phyloP scores from a whole-genome alignment of 108 stramenopile genomes.

The Asterionellopsis glacialis region DNA sequence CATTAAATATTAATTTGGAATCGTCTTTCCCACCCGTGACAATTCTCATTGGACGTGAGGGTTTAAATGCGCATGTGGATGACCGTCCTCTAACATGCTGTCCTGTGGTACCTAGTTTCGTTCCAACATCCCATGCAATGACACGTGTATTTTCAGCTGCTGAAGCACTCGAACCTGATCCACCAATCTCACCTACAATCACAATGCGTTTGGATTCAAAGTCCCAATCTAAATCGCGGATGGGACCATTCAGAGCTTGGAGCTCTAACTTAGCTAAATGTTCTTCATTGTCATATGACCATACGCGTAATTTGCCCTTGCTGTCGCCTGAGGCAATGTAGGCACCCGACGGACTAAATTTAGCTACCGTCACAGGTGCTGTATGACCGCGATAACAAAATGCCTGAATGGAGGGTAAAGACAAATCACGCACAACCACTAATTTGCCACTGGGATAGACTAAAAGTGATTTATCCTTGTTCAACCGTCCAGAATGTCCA shows the following conservation, averaged over 20 bases:
- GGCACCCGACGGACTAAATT: slow-evolving; percentile 81
- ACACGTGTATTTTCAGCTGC: slow-evolving; percentile 35
- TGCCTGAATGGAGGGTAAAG: slow-evolving; percentile 7
- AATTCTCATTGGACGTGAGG: slow-evolving; percentile 79
- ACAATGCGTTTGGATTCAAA: slow-evolving; percentile 76
- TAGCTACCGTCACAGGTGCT: slow-evolving; percentile 56
- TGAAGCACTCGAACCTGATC: slow-evolving; percentile 1
- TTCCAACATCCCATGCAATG: slow-evolving; percentile 62
- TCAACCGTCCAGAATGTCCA: slow-evolving; percentile 55
- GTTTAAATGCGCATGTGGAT: slow-evolving; percentile 66
- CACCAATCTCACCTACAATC: slow-evolving; percentile 9
- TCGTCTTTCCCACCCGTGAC: slow-evolving; percentile 92
- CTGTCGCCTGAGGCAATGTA: slow-evolving; percentile 87
- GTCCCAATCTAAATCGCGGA: slow-evolving; percentile 94
- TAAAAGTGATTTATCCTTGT: slow-evolving; percentile 46
- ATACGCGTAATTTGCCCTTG: slow-evolving; percentile 85
- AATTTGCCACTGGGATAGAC: slow-evolving; percentile 54
- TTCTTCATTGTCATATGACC: slow-evolving; percentile 92
- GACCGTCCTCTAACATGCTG: slow-evolving; percentile 62
- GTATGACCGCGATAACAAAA: slow-evolving; percentile 94
- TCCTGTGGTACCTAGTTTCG: slow-evolving; percentile 54
- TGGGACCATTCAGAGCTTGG: slow-evolving; percentile 52
- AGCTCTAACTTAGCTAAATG: slow-evolving; percentile 79
- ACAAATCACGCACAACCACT: slow-evolving; percentile 51
- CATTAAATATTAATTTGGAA: slow-evolving; percentile 75